These are phyloP conservation scores for Penicillium aurantiogriseum DNA, from an alignment of 2,329 filamentous ascomycete species.

Conservation along the genomic window DNA sequence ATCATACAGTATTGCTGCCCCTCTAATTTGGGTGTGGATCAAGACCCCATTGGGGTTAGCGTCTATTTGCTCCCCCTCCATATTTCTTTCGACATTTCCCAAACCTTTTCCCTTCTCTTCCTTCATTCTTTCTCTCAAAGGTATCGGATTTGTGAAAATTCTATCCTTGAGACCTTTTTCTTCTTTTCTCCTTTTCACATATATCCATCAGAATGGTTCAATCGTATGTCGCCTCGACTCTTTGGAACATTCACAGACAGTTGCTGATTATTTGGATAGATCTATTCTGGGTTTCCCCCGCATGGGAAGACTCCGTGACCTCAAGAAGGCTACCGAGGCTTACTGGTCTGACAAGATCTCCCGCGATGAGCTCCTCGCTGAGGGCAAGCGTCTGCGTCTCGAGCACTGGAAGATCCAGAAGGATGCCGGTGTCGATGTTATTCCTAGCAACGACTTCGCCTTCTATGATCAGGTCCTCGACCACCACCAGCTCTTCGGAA, in stretches of 20 bases:
- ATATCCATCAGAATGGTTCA: slow-evolving; percentile 56
- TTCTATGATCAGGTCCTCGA: slow-evolving; percentile 60
- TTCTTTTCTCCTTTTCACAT: slow-evolving; percentile 17
- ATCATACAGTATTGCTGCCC: slow-evolving; percentile 1
- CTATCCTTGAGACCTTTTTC: slow-evolving; percentile 16
- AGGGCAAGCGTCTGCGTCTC: slow-evolving; percentile 94
- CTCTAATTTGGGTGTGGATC: slow-evolving; percentile 1
- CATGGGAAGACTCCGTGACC: slow-evolving; percentile 96
- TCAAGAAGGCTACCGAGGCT: slow-evolving; percentile 99
- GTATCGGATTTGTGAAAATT: slow-evolving; percentile 25
- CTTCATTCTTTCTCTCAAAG: slow-evolving; percentile 23
- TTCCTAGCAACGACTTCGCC: slow-evolving; percentile 99
- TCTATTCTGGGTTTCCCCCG: slow-evolving; percentile 97
- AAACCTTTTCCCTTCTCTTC: slow-evolving; percentile 12
- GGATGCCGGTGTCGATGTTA: slow-evolving; percentile 93
- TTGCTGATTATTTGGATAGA: slow-evolving; percentile 29
- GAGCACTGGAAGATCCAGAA: slow-evolving; percentile 99
- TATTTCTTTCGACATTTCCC: slow-evolving; percentile 7
- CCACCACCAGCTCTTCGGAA: slow-evolving; percentile 52
- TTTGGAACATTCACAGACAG: background rate
- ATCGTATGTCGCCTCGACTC: slow-evolving; percentile 49
- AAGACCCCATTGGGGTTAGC: slow-evolving; percentile 17
- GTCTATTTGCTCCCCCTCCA: slow-evolving; percentile 18
- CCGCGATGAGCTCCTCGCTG: slow-evolving; percentile 81
- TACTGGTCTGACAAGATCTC: slow-evolving; percentile 96